These are phyloP conservation scores for Phytophthora melonis DNA, from an alignment of 352 stramenopile genomes.

Conservation along the genomic window DNA sequence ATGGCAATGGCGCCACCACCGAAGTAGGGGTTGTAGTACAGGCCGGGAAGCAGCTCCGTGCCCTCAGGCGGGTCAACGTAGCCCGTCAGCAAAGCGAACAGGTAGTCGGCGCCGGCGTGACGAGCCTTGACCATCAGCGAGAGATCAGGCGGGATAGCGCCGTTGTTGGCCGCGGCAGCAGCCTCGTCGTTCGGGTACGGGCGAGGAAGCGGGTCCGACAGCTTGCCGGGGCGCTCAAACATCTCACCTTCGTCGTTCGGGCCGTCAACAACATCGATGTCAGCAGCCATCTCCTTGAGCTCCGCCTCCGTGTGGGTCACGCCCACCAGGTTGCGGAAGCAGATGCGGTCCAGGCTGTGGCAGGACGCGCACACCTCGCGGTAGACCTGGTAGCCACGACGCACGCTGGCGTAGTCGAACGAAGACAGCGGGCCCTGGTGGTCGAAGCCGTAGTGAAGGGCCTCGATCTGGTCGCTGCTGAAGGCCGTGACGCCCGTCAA, in stretches of 20 bases:
- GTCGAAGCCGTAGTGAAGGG: constrained; percentile 90
- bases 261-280: constrained; percentile 97
- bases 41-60: constrained; percentile 82
- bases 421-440: constrained; percentile 87
- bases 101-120: constrained; percentile 96
- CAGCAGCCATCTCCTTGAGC: constrained; percentile 91
- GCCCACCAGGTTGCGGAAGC: constrained; percentile 98
- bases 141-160: constrained; percentile 97
- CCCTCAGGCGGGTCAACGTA: constrained; percentile 96
- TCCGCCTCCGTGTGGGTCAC: constrained; percentile 96
- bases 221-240: constrained; percentile 98
- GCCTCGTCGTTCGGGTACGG: constrained; percentile 98
- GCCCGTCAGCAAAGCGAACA: constrained; percentile 97
- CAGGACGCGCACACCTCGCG: constrained; percentile 98
- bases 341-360: constrained; percentile 97
- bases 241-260: constrained; percentile 99
- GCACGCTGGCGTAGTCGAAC: constrained; percentile 94
- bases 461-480: constrained; percentile 89
- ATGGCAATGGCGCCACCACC: constrained; percentile 98
- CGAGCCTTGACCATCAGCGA: constrained; percentile 98
- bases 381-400: constrained; percentile 99
- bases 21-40: constrained; percentile 99
- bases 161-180: constrained; percentile 97
- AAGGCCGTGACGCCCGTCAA: constrained; percentile 83
- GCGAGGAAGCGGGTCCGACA: constrained; percentile 95